A percentile compares a stretch with the other conserved stretches of the same genome.
Evolutionary conservation across 305 asterid species (phyloP).

Genomic region (Fraxinus platypoda): DNA sequence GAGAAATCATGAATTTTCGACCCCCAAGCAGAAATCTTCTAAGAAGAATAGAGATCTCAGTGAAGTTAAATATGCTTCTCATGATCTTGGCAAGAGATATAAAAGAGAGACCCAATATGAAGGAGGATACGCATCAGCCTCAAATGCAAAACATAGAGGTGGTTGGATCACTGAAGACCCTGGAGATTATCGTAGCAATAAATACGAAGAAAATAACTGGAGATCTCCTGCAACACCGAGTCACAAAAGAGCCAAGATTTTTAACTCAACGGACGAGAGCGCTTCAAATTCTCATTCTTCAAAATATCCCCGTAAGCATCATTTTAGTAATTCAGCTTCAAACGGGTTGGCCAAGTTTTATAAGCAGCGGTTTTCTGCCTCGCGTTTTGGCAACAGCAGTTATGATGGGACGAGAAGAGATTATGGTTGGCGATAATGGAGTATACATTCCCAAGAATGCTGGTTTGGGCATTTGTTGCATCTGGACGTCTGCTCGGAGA

Average conservation of each 20-base stretch:
- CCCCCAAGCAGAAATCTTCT: conserved; percentile 54
- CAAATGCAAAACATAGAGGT: conserved; percentile 51
- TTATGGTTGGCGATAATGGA: conserved; percentile 41
- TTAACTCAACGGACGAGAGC: conserved; percentile 33
- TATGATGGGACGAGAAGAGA: conserved; percentile 42
- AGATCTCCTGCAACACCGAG: conserved; percentile 67
- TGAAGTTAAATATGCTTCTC: conserved; percentile 50
- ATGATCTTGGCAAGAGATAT: conserved; percentile 37
- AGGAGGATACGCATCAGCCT: conserved; percentile 30
- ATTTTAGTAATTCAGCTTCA: conserved; percentile 39
- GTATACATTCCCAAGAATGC: not conserved
- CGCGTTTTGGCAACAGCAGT: conserved; percentile 46
- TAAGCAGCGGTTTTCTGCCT: conserved; percentile 45
- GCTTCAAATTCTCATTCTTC: conserved; percentile 49
- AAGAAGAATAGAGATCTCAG: conserved; percentile 39
- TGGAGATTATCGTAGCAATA: conserved; percentile 34
- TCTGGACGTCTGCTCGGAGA: not conserved
- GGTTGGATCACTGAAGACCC: conserved; percentile 72
- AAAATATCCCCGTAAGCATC: conserved; percentile 21
- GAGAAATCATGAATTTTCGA: conserved; percentile 57
- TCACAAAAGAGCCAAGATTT: conserved; percentile 29
- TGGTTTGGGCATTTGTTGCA: not conserved
- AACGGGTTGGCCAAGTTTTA: conserved; percentile 37
- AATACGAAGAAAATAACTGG: conserved; percentile 34
- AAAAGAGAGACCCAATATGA: conserved; percentile 36